phyloP scores from a whole-genome alignment of 1,284 basidiomycete species.

The Leccinum fallax region DNA sequence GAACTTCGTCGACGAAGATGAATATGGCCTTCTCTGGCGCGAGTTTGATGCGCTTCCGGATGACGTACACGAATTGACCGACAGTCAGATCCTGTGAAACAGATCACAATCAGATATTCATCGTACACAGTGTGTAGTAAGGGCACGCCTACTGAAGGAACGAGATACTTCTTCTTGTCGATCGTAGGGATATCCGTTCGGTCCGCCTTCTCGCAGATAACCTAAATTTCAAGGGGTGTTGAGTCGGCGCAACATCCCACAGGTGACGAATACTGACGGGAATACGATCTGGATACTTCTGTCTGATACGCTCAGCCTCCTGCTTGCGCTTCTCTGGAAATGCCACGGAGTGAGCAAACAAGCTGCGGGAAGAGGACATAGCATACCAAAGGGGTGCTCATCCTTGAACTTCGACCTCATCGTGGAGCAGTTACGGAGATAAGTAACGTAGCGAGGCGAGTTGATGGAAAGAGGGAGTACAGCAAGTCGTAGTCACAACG shows the following conservation, averaged over 20 bases:
- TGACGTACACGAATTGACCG: conserved; percentile 99
- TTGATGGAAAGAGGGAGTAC: conserved; percentile 16
- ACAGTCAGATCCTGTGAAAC: conserved; percentile 88
- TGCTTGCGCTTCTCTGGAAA: conserved; percentile 95
- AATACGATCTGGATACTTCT: conserved; percentile 99
- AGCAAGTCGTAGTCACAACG: conserved; percentile 37
- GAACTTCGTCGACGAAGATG: conserved; percentile 98
- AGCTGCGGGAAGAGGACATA: conserved; percentile 31
- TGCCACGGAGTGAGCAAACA: conserved; percentile 22
- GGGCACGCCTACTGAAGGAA: conserved; percentile 77
- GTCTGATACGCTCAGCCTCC: conserved; percentile 94
- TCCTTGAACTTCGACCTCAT: conserved; percentile 99
- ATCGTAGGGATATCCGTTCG: conserved; percentile 98
- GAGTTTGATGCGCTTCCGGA: conserved; percentile 99
- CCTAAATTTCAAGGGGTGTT: conserved; percentile 51
- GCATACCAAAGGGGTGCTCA: conserved; percentile 94
- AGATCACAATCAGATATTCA: conserved; percentile 24
- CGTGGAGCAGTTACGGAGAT: conserved; percentile 7
- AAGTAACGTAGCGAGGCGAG: conserved; percentile 5
- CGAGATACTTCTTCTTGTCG: conserved; percentile 99
- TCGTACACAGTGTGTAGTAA: conserved; percentile 7
- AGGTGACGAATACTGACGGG: conserved; percentile 64
- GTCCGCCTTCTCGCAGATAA: conserved; percentile 99
- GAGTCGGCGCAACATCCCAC: conserved; percentile 15
- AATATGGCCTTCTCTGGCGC: conserved; percentile 99